Base-by-base conservation (phyloP, 768 basidiomycete species). In the Amyloporia xantha region DNA sequence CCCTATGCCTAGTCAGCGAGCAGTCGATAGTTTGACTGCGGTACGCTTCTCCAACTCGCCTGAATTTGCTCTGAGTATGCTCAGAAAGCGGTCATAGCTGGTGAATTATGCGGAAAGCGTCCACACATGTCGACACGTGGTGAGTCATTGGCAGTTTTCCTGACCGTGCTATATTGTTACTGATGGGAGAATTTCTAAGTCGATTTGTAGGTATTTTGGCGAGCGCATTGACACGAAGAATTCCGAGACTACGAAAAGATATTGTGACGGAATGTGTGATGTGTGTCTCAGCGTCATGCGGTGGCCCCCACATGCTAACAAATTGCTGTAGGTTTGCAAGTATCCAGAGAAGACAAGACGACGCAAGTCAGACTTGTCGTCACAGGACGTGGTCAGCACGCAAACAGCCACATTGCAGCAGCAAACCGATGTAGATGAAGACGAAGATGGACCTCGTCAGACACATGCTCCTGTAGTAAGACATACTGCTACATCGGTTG, bases 201-300 rank as follows among this genome's bases (percentile, higher is more conserved):
- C 75, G 1, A 82, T 91, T 50, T 91, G 90, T 59, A 79, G 78
- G 40, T 89, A 87, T 61, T 91, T 92, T 54, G 90, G 86, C 1
- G 90, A 91, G 64, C 52, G 57, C 0, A 76, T 89, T 30, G 73
- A 86, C 53, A 57, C 66, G 5, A 63, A 59, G 10, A 72, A 84
- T 54, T 55, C 68, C 7, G 70, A 68, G 5, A 50, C 70, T 10
- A 62, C 75, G 44, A 72, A 71, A 47, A 58, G 59, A 3, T 80
- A 86, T 55, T 92, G 90, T 56, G 65, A 83, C 44, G 69, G 72
- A 41, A 91, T 90, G 86, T 92, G 90, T 57, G 90, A 92, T 61
- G 89, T 89, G 58, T 21, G 81, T 49, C 7, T 11, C 19, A 10
- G 4, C 20, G 5, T 19, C 13, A 41, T 30, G n/a, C 41, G 25